These are phyloP conservation scores for Mucor saturninus DNA, from an alignment of 371 early-diverging fungal genomes.

Conservation along the genomic window DNA sequence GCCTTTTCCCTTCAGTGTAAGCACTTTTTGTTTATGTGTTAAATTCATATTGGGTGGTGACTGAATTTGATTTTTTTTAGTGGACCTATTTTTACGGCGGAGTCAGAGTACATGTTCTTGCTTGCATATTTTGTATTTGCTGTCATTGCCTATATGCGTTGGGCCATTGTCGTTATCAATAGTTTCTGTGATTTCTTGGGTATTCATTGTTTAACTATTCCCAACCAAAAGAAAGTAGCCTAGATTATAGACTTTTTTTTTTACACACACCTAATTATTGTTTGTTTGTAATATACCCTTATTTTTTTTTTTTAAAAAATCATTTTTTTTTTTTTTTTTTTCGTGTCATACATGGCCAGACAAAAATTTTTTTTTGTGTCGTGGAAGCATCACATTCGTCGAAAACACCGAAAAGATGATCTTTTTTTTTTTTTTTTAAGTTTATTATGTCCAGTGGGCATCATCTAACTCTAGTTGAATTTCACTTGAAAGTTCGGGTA, in stretches of 20 bases:
- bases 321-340: too few relatives aligned
- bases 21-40: slow-evolving; percentile 1
- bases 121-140: slow-evolving; percentile 74
- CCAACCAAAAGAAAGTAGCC: slow-evolving; percentile 37
- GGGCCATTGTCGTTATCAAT: slow-evolving; percentile 86
- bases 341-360: too few relatives aligned
- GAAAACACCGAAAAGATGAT: not conserved
- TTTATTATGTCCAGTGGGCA: too few relatives aligned
- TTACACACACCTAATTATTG: not conserved
- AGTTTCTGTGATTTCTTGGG: slow-evolving; percentile 85
- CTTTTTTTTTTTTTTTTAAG: not conserved
- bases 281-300: not conserved
- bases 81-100: slow-evolving; percentile 67
- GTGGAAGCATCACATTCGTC: slow-evolving; percentile 1
- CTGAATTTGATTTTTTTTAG: slow-evolving; percentile 36
- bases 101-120: slow-evolving; percentile 74
- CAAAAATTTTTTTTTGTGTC: not conserved
- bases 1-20: slow-evolving; percentile 48
- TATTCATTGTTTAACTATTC: slow-evolving; percentile 85
- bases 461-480: too few relatives aligned
- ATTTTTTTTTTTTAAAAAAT: not conserved
- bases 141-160: slow-evolving; percentile 78
- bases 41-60: not conserved
- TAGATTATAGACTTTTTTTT: not conserved
- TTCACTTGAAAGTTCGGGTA: not conserved